These are phyloP conservation scores for Calocybe gangraenosa DNA, from an alignment of 768 basidiomycete species.

Conservation along the genomic window DNA sequence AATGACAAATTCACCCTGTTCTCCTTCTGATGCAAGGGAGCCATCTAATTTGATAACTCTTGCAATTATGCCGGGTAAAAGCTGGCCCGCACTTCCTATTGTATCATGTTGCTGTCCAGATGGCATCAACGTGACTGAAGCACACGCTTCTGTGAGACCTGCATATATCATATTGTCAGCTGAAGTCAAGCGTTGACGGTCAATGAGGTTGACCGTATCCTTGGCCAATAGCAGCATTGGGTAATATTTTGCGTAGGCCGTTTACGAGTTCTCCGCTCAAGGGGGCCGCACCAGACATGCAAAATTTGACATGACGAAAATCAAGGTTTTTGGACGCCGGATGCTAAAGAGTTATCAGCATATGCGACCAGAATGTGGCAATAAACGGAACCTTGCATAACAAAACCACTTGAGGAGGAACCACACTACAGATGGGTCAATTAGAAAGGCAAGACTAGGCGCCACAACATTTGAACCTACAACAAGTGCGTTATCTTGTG, in stretches of 20 bases:
- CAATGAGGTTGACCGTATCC: conserved; percentile 43
- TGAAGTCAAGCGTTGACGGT: background rate
- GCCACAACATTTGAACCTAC: conserved; percentile 28
- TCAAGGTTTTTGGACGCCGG: conserved; percentile 46
- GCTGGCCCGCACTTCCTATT: conserved; percentile 52
- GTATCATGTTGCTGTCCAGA: conserved; percentile 39
- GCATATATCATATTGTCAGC: background rate
- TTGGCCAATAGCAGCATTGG: conserved; percentile 61
- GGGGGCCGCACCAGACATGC: conserved; percentile 61
- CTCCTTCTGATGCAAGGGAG: conserved; percentile 48
- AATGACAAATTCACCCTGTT: conserved; percentile 60
- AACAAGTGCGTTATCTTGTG: conserved; percentile 54
- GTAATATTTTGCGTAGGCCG: conserved; percentile 40
- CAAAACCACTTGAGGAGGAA: conserved; percentile 63
- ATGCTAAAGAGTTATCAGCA: conserved; percentile 31
- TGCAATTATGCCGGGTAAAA: conserved; percentile 54
- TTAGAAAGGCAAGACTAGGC: background rate
- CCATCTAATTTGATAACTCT: conserved; percentile 59
- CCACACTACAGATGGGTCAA: conserved; percentile 35
- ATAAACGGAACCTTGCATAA: conserved; percentile 55
- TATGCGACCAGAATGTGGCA: background rate
- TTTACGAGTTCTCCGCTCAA: conserved; percentile 52
- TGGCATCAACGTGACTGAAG: conserved; percentile 45
- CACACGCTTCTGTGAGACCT: conserved; percentile 66
- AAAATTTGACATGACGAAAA: conserved; percentile 47